phyloP scores from a whole-genome alignment of 139 green algal species.

The Zygnema cylindricum region DNA sequence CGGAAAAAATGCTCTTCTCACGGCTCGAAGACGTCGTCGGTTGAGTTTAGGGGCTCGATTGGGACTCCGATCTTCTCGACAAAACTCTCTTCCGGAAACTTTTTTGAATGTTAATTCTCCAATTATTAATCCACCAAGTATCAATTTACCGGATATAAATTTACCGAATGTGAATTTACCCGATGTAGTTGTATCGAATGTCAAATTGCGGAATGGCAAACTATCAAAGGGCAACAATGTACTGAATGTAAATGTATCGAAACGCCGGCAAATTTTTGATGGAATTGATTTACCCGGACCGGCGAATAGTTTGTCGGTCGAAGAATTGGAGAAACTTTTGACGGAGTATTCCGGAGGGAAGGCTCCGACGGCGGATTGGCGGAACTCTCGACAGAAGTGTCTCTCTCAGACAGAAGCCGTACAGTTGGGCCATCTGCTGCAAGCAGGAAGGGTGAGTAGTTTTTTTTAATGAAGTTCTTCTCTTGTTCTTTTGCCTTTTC shows the following conservation, averaged over 20 bases:
- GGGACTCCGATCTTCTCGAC: no score
- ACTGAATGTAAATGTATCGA: not conserved
- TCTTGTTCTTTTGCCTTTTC: not conserved
- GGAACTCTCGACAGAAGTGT: not conserved
- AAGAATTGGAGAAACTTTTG: not conserved
- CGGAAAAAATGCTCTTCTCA: not conserved
- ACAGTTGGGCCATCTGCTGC: not conserved
- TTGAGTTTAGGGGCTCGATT: not conserved
- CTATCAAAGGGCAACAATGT: not conserved
- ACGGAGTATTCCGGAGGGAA: not conserved
- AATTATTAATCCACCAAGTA: not conserved
- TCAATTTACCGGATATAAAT: not conserved
- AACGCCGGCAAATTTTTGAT: not conserved
- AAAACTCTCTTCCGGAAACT: not conserved
- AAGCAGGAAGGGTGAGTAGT: not conserved
- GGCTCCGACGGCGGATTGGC: not conserved
- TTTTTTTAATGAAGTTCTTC: not conserved
- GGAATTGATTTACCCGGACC: not conserved
- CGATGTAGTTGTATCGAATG: not conserved
- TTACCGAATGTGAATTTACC: not conserved
- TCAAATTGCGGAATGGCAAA: not conserved
- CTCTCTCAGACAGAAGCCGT: not conserved
- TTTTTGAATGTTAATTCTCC: not conserved
- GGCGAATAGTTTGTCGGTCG: not conserved
- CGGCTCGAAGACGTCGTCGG: not conserved